Evolutionary conservation across 768 basidiomycete genomes (phyloP), one percentile per base, ranked within the genome.

Genomic region (Paxillus involutus): DNA sequence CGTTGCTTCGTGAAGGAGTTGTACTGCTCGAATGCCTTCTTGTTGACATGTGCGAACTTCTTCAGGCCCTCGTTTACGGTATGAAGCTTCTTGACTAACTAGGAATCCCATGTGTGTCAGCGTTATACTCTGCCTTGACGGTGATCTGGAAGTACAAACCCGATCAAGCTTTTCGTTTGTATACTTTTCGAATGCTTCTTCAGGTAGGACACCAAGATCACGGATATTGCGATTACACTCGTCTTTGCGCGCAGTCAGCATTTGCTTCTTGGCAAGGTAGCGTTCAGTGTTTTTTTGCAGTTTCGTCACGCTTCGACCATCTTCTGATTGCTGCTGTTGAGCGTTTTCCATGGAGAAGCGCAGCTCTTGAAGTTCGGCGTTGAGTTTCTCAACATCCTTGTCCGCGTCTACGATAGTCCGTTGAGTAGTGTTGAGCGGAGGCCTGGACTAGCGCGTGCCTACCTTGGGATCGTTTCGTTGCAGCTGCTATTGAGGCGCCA

Each of bases 1-100:
- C 95, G 88, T 69, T 98, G 96, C 67, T 96, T 98, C 8, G 95
- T 97, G 70, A 98, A 98, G 67, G 93, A 95, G 69, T 83, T 91
- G 76, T 97, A 98, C 69, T 98, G 96, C 69, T 99, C 97, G 66
- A 96, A 96, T 1, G 96, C 97, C 66, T 98, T 98, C 79, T 99
- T 99, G 78, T 99, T 99, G 57, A 98, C 96, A 66, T 98, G 94
- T 0, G 94, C 91, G 64, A 95, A 99, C 70, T 94, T 96, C 71
- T 97, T 96, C 62, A 99, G 76, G 26, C 85, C 83, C 65, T 98
- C 95, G 65, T 98, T 97, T 57, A 94, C 87, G 13, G 80, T 78
- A 60, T 96, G 94, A n/a, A 99, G 79, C 59, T 89, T 89, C 73
- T 94, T 96, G 63, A 95, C 84, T 43, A 99, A 79, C 96, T 99